Evolutionary conservation across 352 stramenopile species (phyloP).

Genomic region (Halophytophthora polymorphica): DNA sequence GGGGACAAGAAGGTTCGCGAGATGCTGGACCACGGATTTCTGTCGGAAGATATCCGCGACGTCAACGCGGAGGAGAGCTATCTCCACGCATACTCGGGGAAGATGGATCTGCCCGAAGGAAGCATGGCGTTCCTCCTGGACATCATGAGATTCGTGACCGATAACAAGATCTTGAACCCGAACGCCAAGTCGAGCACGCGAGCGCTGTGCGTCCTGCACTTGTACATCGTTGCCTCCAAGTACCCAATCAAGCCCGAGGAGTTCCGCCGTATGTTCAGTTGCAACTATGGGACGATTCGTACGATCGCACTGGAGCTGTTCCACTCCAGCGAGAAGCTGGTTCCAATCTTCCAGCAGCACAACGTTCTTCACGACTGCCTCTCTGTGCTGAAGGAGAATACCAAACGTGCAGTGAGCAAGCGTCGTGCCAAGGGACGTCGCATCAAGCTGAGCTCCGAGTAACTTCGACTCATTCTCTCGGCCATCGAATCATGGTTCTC

Average conservation of each 20-base stretch:
- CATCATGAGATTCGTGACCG: not conserved
- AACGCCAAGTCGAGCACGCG: conserved; percentile 6
- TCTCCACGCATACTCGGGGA: conserved; percentile 1
- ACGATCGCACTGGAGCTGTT: conserved; percentile 5
- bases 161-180: conserved; percentile 2
- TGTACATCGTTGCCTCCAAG: not conserved
- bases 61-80: conserved; percentile 5
- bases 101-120: not conserved
- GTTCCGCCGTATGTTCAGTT: not conserved
- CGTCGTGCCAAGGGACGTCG: too few species aligned
- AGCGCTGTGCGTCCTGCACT: conserved; percentile 2
- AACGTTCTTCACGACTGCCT: too few species aligned
- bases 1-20: conserved; percentile 4
- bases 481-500: too few species aligned
- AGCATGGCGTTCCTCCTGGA: not conserved
- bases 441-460: too few species aligned
- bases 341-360: conserved; percentile 2
- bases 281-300: conserved; percentile 5
- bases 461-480: too few species aligned
- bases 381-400: too few species aligned
- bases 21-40: conserved; percentile 3
- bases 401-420: too few species aligned
- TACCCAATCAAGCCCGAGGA: conserved; percentile 4
- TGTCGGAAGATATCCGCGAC: conserved; percentile 3
- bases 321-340: not conserved